Evolutionary conservation across 495 filamentous ascomycete genomes (phyloP), one percentile per base, ranked within the genome.

Genomic region (Mycothermus thermophilus): DNA sequence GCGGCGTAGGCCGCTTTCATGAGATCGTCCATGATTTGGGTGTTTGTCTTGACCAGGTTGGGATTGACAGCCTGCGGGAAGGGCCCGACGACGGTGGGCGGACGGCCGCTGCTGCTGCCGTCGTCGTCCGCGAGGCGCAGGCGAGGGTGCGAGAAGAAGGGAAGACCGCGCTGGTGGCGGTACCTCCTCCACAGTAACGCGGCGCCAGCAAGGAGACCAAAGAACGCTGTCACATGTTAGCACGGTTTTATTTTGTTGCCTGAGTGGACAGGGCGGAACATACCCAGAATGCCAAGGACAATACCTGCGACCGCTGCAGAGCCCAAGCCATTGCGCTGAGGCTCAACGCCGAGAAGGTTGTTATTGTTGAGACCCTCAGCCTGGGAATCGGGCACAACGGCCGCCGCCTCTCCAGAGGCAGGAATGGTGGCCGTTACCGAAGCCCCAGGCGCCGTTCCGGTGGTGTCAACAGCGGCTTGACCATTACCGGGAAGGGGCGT

Each of bases 21-120:
- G 11, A 52, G 35, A 8, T 43, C 24, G 40, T 50, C 46, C 38
- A 53, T 43, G 35, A 53, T 50, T 13, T 50, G 30, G 8, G 43
- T 43, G 35, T 50, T 50, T 26, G 46, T 53, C 19, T 50, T 51
- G 26, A 22, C 35, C 7, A 9, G 32, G n/a, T 17, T 25, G 10
- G 24, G 14, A 4, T 21, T 32, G 10, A 24, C 38, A 0, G 27
- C 28, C 1, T 26, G 14, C 15, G 28, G 34, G 9, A 37, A 16
- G 8, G 38, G 32, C 0, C 20, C 27, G 17, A n/a, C 27, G 27
- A 31, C 22, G 13, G 32, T 13, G 25, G 22, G 21, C 12, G 7
- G 15, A 27, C 11, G 24, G 36, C n/a, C n/a, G 24, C 25, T 12
- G 27, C 18, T 13, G 8, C 24, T 26, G 17, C 24, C 23, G 28